Evolutionary conservation across 306 rosid species (phyloP).

Genomic region (Parietaria judaica): DNA sequence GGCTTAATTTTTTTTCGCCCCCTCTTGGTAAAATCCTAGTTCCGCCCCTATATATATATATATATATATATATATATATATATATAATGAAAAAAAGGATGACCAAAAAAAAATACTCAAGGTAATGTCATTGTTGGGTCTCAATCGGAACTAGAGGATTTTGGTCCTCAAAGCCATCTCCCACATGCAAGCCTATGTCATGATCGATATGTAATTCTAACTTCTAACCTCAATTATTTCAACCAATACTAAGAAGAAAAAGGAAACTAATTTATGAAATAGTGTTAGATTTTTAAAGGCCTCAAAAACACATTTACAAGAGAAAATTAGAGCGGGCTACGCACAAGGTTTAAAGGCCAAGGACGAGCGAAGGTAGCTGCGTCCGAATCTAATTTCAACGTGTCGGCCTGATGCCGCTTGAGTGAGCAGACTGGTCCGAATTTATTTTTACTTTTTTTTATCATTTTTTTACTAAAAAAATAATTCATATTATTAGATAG

Average conservation of each 20-base stretch:
- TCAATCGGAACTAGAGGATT: slow-evolving; percentile 1
- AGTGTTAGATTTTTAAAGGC: background rate
- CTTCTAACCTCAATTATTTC: background rate
- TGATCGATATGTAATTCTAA: background rate
- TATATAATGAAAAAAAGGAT: background rate
- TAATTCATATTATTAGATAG: no score
- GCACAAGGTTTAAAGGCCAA: background rate
- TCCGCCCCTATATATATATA: no score
- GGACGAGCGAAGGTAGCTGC: background rate
- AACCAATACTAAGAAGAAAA: background rate
- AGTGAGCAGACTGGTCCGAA: no score
- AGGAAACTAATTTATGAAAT: background rate
- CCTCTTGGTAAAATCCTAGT: no score
- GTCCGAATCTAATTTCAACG: background rate
- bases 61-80: background rate
- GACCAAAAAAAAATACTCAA: slow-evolving; percentile 4
- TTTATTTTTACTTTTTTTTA: no score
- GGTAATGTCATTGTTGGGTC: slow-evolving; percentile 12
- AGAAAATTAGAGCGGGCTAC: background rate
- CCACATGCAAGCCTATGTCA: background rate
- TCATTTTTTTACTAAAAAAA: no score
- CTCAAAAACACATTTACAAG: no score
- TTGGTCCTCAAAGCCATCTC: background rate
- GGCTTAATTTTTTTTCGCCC: no score
- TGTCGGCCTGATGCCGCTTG: no score